phyloP scores from a whole-genome alignment of 768 basidiomycete genomes.

The Naganishia vishniacii region DNA sequence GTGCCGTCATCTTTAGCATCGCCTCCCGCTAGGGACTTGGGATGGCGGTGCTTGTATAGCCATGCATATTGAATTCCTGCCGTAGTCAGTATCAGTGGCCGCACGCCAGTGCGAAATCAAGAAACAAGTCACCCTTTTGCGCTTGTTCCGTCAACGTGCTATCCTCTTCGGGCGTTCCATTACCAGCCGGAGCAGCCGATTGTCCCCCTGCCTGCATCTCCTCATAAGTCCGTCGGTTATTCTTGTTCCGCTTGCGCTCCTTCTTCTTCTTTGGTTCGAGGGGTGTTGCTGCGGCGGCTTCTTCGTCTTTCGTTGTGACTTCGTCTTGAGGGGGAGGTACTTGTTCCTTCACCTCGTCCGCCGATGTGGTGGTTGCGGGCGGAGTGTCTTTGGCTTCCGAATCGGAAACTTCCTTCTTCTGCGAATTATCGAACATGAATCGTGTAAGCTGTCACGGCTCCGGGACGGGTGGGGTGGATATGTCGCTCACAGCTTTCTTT shows the following conservation, averaged over 20 bases:
- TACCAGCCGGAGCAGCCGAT: background rate
- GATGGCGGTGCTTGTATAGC: constrained; percentile 9
- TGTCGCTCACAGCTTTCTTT: constrained; percentile 13
- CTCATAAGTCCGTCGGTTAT: background rate
- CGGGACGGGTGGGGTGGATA: no score
- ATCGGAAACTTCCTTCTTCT: background rate
- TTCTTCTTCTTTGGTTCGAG: constrained; percentile 14
- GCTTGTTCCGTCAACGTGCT: constrained; percentile 16
- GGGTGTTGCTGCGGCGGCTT: background rate
- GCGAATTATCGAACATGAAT: background rate
- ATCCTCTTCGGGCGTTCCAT: constrained; percentile 24
- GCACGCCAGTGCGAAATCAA: no score
- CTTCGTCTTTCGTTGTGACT: background rate
- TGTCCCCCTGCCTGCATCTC: background rate
- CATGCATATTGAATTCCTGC: constrained; percentile 18
- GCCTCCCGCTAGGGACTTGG: constrained; percentile 1
- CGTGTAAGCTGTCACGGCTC: background rate
- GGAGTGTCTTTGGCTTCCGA: background rate
- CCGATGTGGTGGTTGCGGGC: background rate
- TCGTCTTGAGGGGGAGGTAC: background rate
- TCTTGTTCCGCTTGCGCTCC: constrained; percentile 22
- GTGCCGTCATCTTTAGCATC: constrained; percentile 15
- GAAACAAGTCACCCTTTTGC: constrained; percentile 23
- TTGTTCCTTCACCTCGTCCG: background rate
- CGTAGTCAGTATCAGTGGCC: no score